Base-by-base conservation (phyloP, 2,329 filamentous ascomycete species). In the Bretziella fagacearum region DNA sequence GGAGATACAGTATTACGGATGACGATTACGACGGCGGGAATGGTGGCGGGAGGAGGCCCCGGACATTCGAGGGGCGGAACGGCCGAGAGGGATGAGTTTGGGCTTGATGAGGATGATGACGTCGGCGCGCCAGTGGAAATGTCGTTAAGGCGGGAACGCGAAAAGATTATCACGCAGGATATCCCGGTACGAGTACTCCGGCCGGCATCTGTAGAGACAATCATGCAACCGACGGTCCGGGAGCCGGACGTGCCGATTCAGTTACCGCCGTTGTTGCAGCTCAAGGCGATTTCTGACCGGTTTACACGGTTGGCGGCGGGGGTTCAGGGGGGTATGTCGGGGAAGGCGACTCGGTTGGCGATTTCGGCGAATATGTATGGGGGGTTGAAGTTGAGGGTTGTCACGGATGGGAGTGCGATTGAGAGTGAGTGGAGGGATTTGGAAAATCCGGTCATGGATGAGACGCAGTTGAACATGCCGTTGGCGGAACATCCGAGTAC, bases 301-400 rank as follows among this genome's bases (percentile, higher is more conserved):
- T 96, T 96, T 63, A 96, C 86, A 35, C 89, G 84, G 57, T 74
- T 96, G 2, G 84, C 84, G 3, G 63, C 73, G 18, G n/a, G n/a
- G n/a, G n/a, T n/a, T 39, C 35, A 39, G 35, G 42, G 65, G 68
- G 18, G 65, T 59, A n/a, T 55, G 57, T 3, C 52, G 54, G 27
- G 18, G n/a, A 32, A 37, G 27, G 58, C 6, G 57, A 56, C n/a
- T 51, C 56, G 5, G 55, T 68, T 98, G 2, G 85, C 94, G 59
- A 65, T 96, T 36, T 81, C 81, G 46, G 91, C 87, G 25, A 98
- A 95, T 62, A 94, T 94, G 85, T 84, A 93, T 62, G 91, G 91
- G 17, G 79, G 78, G 49, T 65, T 98, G 49, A 78, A 78, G 40
- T 69, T 98, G 52, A 77, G 81, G 8, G 81, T 95, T 51, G 71